Evolutionary conservation across 306 rosid genomes (phyloP).

Genomic region (Sicyos edulis): DNA sequence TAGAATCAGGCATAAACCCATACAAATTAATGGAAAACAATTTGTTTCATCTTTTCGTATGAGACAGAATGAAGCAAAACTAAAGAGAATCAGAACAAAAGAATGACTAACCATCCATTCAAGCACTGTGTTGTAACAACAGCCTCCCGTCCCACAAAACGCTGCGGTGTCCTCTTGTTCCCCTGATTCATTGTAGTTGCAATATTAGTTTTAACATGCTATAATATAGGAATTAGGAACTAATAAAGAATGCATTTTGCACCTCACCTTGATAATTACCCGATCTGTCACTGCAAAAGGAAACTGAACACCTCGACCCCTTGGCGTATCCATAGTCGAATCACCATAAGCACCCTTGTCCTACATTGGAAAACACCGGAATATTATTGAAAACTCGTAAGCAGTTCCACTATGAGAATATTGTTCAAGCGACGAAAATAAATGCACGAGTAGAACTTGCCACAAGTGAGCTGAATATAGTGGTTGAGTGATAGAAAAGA

Average conservation of each 20-base stretch:
- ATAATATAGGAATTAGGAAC: not conserved
- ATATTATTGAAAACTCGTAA: too few relatives aligned
- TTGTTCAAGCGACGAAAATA: too few relatives aligned
- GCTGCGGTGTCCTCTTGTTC: conserved; percentile 93
- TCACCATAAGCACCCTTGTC: conserved; percentile 79
- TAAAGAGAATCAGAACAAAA: too few relatives aligned
- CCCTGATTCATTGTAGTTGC: conserved; percentile 52
- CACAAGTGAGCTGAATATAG: not conserved
- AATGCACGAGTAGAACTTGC: not conserved
- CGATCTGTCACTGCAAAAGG: conserved; percentile 90
- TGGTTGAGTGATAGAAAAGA: not conserved
- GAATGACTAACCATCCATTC: conserved; percentile 82
- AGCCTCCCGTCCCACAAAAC: conserved; percentile 97
- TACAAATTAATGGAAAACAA: too few relatives aligned
- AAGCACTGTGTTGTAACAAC: conserved; percentile 97
- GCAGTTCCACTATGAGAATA: too few relatives aligned
- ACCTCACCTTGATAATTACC: conserved; percentile 81
- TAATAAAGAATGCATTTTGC: conserved; percentile 6
- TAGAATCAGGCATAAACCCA: not conserved
- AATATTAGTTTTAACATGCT: conserved; percentile 20
- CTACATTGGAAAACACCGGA: conserved; percentile 24
- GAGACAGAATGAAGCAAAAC: too few relatives aligned
- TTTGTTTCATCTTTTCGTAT: too few relatives aligned
- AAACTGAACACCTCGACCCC: conserved; percentile 92
- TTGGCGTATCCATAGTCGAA: conserved; percentile 49